phyloP scores from a whole-genome alignment of 2,329 filamentous ascomycete species.

The Cladorrhinum sp. region DNA sequence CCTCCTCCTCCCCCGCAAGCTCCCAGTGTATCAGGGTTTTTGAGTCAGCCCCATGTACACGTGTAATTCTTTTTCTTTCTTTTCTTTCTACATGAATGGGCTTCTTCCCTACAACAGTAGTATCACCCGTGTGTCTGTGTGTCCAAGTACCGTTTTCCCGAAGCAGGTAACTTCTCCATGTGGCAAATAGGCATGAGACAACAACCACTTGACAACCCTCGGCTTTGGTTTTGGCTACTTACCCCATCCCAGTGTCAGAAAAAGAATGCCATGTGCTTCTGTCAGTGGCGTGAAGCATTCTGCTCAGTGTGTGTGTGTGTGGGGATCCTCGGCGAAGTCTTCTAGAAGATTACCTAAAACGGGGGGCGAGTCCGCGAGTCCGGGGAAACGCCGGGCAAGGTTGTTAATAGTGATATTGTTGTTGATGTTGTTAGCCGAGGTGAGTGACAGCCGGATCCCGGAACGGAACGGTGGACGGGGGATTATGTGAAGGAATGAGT shows the following conservation, averaged over 20 bases:
- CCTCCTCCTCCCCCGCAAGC: background rate
- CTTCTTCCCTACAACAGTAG: background rate
- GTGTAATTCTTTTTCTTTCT: no score
- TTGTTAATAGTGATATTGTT: no score
- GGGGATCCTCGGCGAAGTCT: slow-evolving; percentile 12
- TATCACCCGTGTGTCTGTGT: no score
- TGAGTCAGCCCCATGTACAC: no score
- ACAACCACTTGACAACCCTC: background rate
- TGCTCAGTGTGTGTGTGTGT: no score
- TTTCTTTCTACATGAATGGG: background rate
- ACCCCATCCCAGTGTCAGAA: background rate
- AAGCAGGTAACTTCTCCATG: background rate
- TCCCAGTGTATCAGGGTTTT: background rate
- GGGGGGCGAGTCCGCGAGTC: background rate
- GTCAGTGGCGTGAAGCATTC: background rate
- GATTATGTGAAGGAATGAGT: background rate
- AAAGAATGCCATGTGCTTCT: background rate
- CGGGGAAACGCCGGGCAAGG: slow-evolving; percentile 1
- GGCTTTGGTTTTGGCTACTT: background rate
- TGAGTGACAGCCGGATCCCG: background rate
- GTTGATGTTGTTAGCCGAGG: background rate
- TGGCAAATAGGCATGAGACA: background rate
- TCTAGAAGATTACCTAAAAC: slow-evolving; percentile 23
- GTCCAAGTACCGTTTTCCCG: background rate
- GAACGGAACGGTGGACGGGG: background rate